phyloP scores from a whole-genome alignment of 2,329 filamentous ascomycete species.

The Colletotrichum acutatum region DNA sequence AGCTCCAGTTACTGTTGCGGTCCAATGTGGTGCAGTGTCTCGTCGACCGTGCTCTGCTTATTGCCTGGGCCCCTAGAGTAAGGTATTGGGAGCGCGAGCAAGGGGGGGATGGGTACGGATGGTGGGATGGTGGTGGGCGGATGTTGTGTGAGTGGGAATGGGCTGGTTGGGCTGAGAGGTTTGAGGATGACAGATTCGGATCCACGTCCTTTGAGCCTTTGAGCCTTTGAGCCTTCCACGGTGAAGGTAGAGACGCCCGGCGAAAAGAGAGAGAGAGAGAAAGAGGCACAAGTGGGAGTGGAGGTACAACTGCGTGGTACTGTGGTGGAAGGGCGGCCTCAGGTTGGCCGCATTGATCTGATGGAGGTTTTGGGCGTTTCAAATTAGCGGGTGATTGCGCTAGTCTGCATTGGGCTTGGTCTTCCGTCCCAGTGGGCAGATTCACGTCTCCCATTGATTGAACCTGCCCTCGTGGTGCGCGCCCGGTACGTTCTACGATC shows the following conservation, averaged over 20 bases:
- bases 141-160: neutral
- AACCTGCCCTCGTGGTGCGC: conserved; percentile 19
- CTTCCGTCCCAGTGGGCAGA: conserved; percentile 26
- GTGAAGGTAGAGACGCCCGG: neutral
- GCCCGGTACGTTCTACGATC: neutral
- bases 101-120: neutral
- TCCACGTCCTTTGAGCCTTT: neutral
- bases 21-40: neutral
- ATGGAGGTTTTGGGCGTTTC: conserved; percentile 38
- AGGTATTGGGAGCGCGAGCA: neutral
- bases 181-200: neutral
- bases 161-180: neutral
- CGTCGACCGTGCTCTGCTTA: neutral
- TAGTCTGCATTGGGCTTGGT: conserved; percentile 26
- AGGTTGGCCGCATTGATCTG: conserved; percentile 34
- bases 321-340: neutral
- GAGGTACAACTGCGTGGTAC: neutral
- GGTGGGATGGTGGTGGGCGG: neutral
- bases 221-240: neutral
- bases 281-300: neutral
- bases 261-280: neutral
- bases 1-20: neutral
- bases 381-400: conserved; percentile 34
- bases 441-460: conserved; percentile 36
- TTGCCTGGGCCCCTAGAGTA: neutral